Evolutionary conservation across 139 green algal genomes (phyloP).

Genomic region (Zygnema cylindricum): DNA sequence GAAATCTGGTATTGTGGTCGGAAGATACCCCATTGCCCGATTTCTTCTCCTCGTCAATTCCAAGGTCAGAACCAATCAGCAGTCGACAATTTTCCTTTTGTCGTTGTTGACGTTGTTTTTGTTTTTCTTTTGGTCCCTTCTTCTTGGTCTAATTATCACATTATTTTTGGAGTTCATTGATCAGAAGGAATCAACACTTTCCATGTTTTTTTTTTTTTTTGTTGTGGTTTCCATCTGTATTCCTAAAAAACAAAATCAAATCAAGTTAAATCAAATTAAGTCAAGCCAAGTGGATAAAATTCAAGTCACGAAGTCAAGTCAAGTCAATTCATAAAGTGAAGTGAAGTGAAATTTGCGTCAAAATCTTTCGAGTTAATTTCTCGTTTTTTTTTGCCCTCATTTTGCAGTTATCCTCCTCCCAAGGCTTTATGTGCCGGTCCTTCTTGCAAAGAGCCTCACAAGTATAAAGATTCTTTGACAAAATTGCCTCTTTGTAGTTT

Average conservation of each 20-base stretch:
- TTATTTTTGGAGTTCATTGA: not conserved
- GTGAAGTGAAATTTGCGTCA: too few relatives aligned
- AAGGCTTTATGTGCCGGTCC: not conserved
- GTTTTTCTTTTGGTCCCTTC: not conserved
- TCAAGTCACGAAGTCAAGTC: too few relatives aligned
- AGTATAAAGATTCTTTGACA: not conserved
- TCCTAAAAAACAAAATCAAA: too few relatives aligned
- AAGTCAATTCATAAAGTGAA: too few relatives aligned
- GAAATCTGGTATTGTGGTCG: not conserved
- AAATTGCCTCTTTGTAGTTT: constrained; percentile 10
- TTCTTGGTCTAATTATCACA: not conserved
- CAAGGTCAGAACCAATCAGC: not conserved
- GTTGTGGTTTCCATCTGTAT: too few relatives aligned
- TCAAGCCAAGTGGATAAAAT: too few relatives aligned
- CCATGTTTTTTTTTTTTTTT: not conserved
- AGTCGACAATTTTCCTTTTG: not conserved
- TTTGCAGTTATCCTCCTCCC: not conserved
- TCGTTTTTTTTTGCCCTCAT: not conserved
- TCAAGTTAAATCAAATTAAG: too few relatives aligned
- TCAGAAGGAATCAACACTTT: too few relatives aligned
- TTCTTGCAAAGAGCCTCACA: not conserved
- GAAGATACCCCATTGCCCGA: not conserved
- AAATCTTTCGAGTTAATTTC: too few relatives aligned
- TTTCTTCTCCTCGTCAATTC: not conserved
- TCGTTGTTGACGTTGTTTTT: not conserved